Conservation (phyloP, 192 early-diverging fungal genomes). For the Coemansia sp. region DNA sequence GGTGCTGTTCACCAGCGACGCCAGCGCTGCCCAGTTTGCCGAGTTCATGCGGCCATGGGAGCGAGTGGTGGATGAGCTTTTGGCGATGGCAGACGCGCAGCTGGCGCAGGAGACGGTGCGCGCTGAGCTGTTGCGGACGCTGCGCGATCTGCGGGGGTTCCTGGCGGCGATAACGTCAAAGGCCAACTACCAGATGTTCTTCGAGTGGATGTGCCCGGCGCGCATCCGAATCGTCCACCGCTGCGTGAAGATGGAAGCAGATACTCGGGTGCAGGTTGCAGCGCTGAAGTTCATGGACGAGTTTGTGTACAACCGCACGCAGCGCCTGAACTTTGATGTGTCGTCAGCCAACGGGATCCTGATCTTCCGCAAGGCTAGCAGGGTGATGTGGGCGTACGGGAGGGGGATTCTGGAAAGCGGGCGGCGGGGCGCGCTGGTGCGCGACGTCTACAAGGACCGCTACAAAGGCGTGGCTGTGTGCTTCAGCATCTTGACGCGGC, state of each 20-base stretch:
- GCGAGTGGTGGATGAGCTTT: slow-evolving; percentile 58
- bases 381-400: slow-evolving; percentile 64
- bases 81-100: slow-evolving; percentile 57
- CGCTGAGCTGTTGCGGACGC: slow-evolving; percentile 60
- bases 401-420: slow-evolving; percentile 21
- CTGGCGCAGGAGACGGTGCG: slow-evolving; percentile 56
- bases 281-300: slow-evolving; percentile 79
- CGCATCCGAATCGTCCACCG: slow-evolving; percentile 67
- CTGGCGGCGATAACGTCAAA: slow-evolving; percentile 65
- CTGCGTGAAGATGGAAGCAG: slow-evolving; percentile 64
- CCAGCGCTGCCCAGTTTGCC: slow-evolving; percentile 63
- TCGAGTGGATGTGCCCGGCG: slow-evolving; percentile 84
- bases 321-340: slow-evolving; percentile 82
- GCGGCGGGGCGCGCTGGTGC: slow-evolving; percentile 13
- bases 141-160: slow-evolving; percentile 80
- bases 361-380: slow-evolving; percentile 85
- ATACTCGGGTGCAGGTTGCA: slow-evolving; percentile 64
- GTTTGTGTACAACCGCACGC: slow-evolving; percentile 79
- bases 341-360: slow-evolving; percentile 87
- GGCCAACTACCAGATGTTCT: slow-evolving; percentile 69
- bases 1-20: slow-evolving; percentile 61
- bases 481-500: slow-evolving; percentile 69
- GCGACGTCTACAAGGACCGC: slow-evolving; percentile 58
- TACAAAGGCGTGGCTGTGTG: slow-evolving; percentile 81
- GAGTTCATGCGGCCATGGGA: slow-evolving; percentile 77